Evolutionary conservation across 2,329 filamentous ascomycete species (phyloP).

Genomic region (Knufia petricola): DNA sequence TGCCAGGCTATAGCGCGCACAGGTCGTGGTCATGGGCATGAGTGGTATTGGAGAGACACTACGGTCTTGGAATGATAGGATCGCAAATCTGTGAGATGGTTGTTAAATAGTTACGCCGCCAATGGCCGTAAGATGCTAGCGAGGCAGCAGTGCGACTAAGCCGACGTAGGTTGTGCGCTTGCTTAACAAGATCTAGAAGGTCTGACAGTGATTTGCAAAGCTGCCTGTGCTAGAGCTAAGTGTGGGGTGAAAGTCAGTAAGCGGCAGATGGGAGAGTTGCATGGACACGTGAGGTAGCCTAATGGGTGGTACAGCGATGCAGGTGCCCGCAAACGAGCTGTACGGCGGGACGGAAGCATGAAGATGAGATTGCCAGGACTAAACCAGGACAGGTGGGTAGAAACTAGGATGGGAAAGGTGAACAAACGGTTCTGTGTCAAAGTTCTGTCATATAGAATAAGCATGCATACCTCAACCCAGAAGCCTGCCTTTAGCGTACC

Average conservation of each 20-base stretch:
- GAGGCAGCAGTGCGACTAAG: background rate
- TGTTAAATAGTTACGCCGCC: no score
- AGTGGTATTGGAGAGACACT: no score
- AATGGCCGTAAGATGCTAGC: no score
- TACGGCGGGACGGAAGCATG: background rate
- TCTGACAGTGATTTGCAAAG: background rate
- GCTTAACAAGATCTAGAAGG: background rate
- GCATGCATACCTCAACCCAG: slow-evolving; percentile 6
- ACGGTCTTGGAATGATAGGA: no score
- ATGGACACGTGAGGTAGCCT: background rate
- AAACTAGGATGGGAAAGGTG: background rate
- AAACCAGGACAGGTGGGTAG: no score
- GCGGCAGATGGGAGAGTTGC: background rate
- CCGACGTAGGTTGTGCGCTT: background rate
- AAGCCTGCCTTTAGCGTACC: background rate
- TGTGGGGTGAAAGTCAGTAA: background rate
- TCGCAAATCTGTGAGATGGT: no score
- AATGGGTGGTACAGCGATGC: background rate
- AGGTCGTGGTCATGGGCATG: no score
- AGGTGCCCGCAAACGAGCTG: background rate
- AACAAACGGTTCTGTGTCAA: background rate
- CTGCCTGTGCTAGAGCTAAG: background rate
- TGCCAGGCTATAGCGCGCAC: no score
- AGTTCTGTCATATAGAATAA: background rate
- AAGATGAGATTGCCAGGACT: no score